A percentile compares a stretch with the other conserved stretches of the same genome.
Evolutionary conservation across 495 filamentous ascomycete species (phyloP).

Genomic region (Lichenothelia convexa): DNA sequence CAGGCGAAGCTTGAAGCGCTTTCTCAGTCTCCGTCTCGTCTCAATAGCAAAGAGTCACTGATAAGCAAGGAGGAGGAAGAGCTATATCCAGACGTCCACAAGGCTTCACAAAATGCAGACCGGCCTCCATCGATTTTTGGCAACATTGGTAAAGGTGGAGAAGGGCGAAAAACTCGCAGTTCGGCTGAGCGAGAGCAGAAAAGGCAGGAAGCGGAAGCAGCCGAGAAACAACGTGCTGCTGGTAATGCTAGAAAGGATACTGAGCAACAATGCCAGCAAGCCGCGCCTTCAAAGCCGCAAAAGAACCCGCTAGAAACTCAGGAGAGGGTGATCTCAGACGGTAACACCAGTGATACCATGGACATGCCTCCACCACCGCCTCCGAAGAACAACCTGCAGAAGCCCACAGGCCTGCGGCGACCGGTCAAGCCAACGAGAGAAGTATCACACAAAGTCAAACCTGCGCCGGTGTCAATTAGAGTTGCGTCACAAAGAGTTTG

Average conservation of each 20-base stretch:
- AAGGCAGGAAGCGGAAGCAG: slow-evolving; percentile 41
- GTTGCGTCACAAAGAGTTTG: slow-evolving; percentile 46
- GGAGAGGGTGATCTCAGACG: slow-evolving; percentile 13
- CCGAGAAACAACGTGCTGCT: slow-evolving; percentile 33
- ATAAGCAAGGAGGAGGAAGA: too few species aligned
- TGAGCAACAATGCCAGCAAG: slow-evolving; percentile 37
- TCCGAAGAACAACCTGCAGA: slow-evolving; percentile 32
- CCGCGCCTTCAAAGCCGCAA: neutral
- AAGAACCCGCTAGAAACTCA: slow-evolving; percentile 22
- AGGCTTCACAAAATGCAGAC: too few species aligned
- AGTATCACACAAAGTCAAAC: slow-evolving; percentile 41
- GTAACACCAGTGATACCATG: slow-evolving; percentile 25
- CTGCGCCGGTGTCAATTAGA: slow-evolving; percentile 61
- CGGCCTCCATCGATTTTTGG: too few species aligned
- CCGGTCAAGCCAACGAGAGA: slow-evolving; percentile 58
- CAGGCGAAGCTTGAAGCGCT: slow-evolving; percentile 48
- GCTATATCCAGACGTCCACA: too few species aligned
- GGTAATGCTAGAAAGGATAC: slow-evolving; percentile 44
- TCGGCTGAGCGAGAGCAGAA: slow-evolving; percentile 58
- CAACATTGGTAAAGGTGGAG: slow-evolving; percentile 12
- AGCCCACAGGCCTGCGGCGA: slow-evolving; percentile 37
- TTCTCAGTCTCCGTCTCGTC: too few species aligned
- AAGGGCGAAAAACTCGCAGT: slow-evolving; percentile 47
- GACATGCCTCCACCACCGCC: slow-evolving; percentile 38
- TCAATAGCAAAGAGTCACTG: too few species aligned